Conservation (phyloP, 2,329 filamentous ascomycete genomes). For the Alternaria sp. region DNA sequence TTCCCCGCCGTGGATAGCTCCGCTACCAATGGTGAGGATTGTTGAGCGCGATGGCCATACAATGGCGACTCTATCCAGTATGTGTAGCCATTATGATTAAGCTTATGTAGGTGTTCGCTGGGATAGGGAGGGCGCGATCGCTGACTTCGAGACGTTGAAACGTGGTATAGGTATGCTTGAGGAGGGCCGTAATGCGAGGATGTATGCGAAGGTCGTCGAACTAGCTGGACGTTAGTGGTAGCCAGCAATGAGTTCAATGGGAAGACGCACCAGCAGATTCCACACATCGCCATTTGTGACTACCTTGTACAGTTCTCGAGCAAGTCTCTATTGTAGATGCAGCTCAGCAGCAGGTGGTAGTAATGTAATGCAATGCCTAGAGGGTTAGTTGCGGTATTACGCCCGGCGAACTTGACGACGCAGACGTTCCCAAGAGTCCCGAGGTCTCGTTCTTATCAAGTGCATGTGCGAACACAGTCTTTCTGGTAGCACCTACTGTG, state of each 20-base stretch:
- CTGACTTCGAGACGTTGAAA: background rate
- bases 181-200: background rate
- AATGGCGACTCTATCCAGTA: background rate
- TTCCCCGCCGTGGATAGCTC: background rate
- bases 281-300: background rate
- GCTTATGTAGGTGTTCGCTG: background rate
- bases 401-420: background rate
- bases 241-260: background rate
- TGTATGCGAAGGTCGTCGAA: background rate
- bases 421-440: too few relatives aligned
- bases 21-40: background rate
- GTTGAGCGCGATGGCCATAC: background rate
- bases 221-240: background rate
- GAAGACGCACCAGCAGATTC: background rate
- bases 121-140: background rate
- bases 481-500: background rate
- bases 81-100: background rate
- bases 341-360: background rate
- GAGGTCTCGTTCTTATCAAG: too few relatives aligned
- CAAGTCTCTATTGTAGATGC: background rate
- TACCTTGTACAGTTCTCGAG: background rate
- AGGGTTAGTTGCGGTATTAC: background rate
- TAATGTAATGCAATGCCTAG: background rate
- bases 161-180: background rate
- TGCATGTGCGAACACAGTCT: background rate